Evolutionary conservation across 139 green algal species (phyloP), one percentile per base, ranked within the genome.

Genomic region (Picochlorum sp.): DNA sequence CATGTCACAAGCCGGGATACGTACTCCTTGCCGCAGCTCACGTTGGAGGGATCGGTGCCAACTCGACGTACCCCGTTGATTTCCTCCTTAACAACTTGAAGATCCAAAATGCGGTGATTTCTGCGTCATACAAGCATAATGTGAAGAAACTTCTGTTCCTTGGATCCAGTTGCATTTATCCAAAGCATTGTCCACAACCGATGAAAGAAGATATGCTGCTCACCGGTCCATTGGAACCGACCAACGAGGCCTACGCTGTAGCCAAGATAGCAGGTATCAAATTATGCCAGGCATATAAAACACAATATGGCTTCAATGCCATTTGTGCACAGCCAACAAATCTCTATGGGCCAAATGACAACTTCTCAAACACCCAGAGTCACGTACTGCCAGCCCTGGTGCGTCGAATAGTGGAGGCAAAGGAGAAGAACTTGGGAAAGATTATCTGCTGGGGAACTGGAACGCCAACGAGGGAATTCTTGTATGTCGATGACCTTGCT

Each of bases 351-450:
- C 70, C 67, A 24, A 57, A 81, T 52, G 82, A 89, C 69, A 89
- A 89, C 61, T 89, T 86, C 61, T 50, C 79, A 64, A 63, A 78
- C 2, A 67, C 70, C 14, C 67, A 81, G 51, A 64, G 36, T 20
- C 82, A 89, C 52, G 82, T 89, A 14, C 73, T 89, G 29, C 82
- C 82, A 10, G 75, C 67, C 28, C 65, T 89, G 7, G 74, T 89
- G 28, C 74, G 82, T 39, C 67, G 75, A 44, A 82, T 72, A 53
- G 77, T 81, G 43, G 36, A 81, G 22, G 80, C 80, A 18, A 76
- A 81, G 59, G 47, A 81, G 55, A 61, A 68, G 10, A 74, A 65
- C 36, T 50, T 69, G 37, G 66, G 70, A 18, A 73, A 84, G 40
- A 59, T 65, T 1, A 66, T 84, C 14, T 33, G n/a, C 56, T 76